Evolutionary conservation across 2,329 filamentous ascomycete genomes (phyloP), one percentile per base, ranked within the genome.

Genomic region (Apiospora malaysiana): DNA sequence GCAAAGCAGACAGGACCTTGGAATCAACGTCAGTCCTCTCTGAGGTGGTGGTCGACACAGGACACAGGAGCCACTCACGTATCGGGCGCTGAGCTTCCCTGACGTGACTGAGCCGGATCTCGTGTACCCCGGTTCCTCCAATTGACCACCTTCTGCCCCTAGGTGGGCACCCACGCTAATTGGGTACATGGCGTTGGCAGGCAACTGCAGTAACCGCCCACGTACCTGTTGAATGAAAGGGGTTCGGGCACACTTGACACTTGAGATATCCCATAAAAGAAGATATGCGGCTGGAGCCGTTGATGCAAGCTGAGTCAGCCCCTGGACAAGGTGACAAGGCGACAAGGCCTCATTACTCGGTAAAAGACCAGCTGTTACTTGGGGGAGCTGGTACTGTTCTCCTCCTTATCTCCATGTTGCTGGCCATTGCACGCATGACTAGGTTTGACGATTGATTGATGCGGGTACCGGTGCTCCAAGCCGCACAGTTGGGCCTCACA

Each of bases 281-380:
- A 63, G 40, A 40, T 40, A 18, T 63, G 56, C 56, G 56, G 56
- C 32, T 40, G 56, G 56, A 40, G 56, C 56, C 56, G 56, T 63
- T 63, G 56, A 63, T 40, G 56, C 56, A 40, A 63, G 56, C 56
- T 63, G 56, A 63, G 56, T 63, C 56, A 63, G 56, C 56, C 27
- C 56, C 37, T 37, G 9, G 16, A 6, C 32, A 32, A 32, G 32
- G 32, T 32, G 32, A 32, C 32, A 63, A 12, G 56, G 27, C 3
- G 56, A 63, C n/a, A 63, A 37, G 56, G 56, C 56, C 56, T 63
- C 32, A 63, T 40, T 63, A 40, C 56, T 63, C 56, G 56, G 56
- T 40, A 63, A 63, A 59, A 32, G 56, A 63, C 18, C 3, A n/a
- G n/a, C 56, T 63, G 37, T 37, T 59, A 32, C 32, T 37, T 59